Base-by-base conservation (phyloP, 2,329 filamentous ascomycete species). In the Neopestalotiopsis rosae region DNA sequence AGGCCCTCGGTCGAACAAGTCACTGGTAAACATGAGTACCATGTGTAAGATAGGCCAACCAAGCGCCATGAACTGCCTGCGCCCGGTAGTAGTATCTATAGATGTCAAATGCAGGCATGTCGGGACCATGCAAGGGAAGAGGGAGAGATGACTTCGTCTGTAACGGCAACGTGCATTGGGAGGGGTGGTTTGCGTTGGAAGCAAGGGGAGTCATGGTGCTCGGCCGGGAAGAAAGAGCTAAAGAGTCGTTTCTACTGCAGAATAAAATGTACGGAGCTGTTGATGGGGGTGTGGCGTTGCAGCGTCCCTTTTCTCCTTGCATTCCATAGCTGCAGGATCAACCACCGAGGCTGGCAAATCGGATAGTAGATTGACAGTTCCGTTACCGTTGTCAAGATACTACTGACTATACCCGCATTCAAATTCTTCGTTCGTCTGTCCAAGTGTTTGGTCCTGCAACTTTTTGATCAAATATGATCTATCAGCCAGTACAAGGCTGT, bases 401-500 rank as follows among this genome's bases (percentile, higher is more conserved):
- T 12, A 57, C 32, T 40, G 20, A 3, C 65, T 32, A 59, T 45
- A n/a, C 61, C 49, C 24, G 24, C 24, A 28, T 28, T 28, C 24
- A 28, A 28, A 28, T 28, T 28, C 24, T 67, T 40, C 52, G 45
- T 38, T 66, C 52, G 30, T 34, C 45, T 7, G 38, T 14, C 13
- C 59, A 30, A 40, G n/a, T 42, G 17, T 32, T 12, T n/a, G 45
- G 20, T 28, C 24, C 3, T 20, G 13, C 17, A 49, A 58, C 9
- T 17, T 6, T 52, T 9, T 28, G 30, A 61, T 17, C 24, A 30
- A 24, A 69, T 65, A 58, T 67, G 68, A 69, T 66, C 45, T n/a
- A 52, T 69, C 68, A 66, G 30, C n/a, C 24, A 59, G 17, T 62
- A 69, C 62, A 30, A 61, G 59, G 38, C 30, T 67, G 68, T 69